These are phyloP conservation scores for Emericellopsis terricola DNA, from an alignment of 495 filamentous ascomycete species.

Conservation along the genomic window DNA sequence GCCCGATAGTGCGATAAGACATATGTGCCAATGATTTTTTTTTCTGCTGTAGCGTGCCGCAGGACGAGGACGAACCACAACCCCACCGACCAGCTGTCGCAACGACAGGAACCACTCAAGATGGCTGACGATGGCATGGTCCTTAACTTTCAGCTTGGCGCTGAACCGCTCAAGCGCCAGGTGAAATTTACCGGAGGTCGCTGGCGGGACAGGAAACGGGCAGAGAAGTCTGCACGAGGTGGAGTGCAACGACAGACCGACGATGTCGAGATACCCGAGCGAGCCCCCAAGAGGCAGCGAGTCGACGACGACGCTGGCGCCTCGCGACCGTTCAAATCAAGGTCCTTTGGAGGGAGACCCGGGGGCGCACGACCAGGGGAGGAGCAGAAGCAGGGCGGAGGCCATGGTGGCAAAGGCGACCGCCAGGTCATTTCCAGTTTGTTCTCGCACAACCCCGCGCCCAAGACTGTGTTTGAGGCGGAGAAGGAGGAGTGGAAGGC, in stretches of 20 bases:
- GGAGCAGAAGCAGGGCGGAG: conserved; percentile 5
- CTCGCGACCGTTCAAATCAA: neutral
- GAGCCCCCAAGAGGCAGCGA: conserved; percentile 23
- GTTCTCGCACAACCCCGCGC: conserved; percentile 70
- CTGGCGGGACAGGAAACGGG: conserved; percentile 75
- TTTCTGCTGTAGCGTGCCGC: too few relatives aligned
- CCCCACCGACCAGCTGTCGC: too few relatives aligned
- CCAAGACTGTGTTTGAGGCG: conserved; percentile 35
- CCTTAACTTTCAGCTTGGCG: conserved; percentile 70
- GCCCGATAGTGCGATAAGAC: too few relatives aligned
- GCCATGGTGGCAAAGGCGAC: conserved; percentile 13
- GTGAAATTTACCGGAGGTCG: conserved; percentile 69
- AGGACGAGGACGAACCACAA: too few relatives aligned
- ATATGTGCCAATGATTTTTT: too few relatives aligned
- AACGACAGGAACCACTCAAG: neutral
- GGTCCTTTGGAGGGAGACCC: neutral
- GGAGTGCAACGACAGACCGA: conserved; percentile 3
- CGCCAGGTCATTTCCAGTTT: conserved; percentile 63
- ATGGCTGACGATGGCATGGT: conserved; percentile 96
- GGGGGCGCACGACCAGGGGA: too few relatives aligned
- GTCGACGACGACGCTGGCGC: conserved; percentile 8
- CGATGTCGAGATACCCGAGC: conserved; percentile 9
- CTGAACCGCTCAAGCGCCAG: conserved; percentile 36
- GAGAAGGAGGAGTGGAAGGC: conserved; percentile 22
- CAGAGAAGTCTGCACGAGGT: conserved; percentile 49